Evolutionary conservation across 176 grass and related monocot species (phyloP), one percentile per base, ranked within the genome.

Genomic region (Cenchrus purpureus): DNA sequence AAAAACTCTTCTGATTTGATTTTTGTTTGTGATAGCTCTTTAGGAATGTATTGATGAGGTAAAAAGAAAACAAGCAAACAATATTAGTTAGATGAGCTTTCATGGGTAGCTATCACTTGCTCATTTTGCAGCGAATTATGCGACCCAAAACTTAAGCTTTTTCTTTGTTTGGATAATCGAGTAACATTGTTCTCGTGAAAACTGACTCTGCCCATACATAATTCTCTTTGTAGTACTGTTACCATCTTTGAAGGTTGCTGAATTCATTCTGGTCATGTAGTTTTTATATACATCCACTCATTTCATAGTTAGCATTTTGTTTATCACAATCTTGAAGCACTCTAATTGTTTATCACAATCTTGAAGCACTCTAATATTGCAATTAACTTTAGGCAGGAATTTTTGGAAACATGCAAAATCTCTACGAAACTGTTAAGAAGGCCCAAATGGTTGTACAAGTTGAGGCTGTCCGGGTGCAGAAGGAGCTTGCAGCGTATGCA

Each of bases 401-500:
- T 62, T 86, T 99, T 17, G 94, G 97, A 78, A 99, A 96, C 65
- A 97, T 97, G 97, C 97, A 99, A 94, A 99, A 99, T 92, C 82
- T 99, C 40, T 99, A 91, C 29, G 97, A 99, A 81, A 99, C 94
- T 65, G 90, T 97, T 82, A 99, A 97, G 88, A 99, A 99, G 89
- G 97, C 97, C 5, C 97, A 99, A 84, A 96, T 92, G 97, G 94
- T 99, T 55, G 93, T 99, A 60, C 97, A 99, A 96, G 97, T 97
- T 68, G 94, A 99, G 84, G 97, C 97, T 69, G 97, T 99, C 45
- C 84, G 93, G 61, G 91, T 99, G 74, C 97, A 99, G 79, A 97
- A 99, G 82, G 97, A 99, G 77, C 97, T 99, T 88, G 97, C 92
- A 64, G 97, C 82, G 97, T 99, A 99, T 86, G 90, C 56, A 57